A percentile compares a stretch with the other conserved stretches of the same genome.
Evolutionary conservation across 176 grass and related monocot genomes (phyloP).

Genomic region (Ensete ventricosum): DNA sequence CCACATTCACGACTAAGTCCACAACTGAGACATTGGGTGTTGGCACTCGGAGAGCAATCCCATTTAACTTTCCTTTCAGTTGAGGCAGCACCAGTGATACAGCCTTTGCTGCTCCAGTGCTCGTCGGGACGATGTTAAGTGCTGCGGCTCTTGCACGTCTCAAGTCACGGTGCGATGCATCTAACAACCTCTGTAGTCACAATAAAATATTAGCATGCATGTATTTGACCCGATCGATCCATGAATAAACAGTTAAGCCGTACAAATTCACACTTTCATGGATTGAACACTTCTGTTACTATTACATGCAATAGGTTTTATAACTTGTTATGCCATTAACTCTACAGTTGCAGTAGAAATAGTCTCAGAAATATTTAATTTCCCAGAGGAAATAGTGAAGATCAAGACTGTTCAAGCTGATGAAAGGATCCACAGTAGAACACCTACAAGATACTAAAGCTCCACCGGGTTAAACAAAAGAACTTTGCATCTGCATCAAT

Average conservation of each 20-base stretch:
- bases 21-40: constrained; percentile 96
- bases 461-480: too few species aligned
- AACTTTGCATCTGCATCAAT: neutral
- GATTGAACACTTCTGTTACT: neutral
- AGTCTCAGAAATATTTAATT: too few species aligned
- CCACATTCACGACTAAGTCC: constrained; percentile 87
- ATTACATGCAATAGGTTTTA: neutral
- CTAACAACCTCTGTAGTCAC: constrained; percentile 51
- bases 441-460: too few species aligned
- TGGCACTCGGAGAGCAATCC: constrained; percentile 93
- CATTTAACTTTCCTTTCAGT: constrained; percentile 96
- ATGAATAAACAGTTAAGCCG: too few species aligned
- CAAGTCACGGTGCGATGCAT: constrained; percentile 91
- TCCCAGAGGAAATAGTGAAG: neutral
- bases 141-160: constrained; percentile 68
- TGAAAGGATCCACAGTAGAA: too few species aligned
- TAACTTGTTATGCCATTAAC: neutral
- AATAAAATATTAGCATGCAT: neutral
- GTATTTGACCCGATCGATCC: too few species aligned
- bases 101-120: constrained; percentile 86
- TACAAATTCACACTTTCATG: neutral
- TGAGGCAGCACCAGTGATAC: constrained; percentile 86
- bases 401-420: neutral
- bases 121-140: constrained; percentile 96
- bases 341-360: too few species aligned